Base-by-base conservation (phyloP, 2,329 filamentous ascomycete species). In the Acephala macrosclerotiorum region DNA sequence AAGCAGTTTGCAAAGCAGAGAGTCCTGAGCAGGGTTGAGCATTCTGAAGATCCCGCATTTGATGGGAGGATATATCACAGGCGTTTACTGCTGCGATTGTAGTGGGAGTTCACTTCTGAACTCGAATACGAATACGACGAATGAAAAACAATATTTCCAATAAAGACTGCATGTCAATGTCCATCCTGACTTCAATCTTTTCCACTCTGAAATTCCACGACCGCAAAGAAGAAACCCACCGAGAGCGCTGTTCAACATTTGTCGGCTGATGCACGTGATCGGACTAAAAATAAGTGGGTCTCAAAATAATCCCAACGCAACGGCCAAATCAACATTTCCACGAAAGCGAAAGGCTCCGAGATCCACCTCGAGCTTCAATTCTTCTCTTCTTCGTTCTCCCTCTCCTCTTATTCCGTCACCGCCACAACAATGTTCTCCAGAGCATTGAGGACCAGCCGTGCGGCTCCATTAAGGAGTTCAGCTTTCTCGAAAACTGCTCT, bases 401-500 rank as follows among this genome's bases (percentile, higher is more conserved):
- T 59, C 60, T 49, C 63, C 58, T 49, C 59, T 53, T 55, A 55
- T 40, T 59, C 42, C 62, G 49, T 64, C 66, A 49, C 55, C 59
- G 62, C 57, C 65, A 69, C 73, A 78, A 80, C 77, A 79, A 93
- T 93, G 90, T 88, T 93, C 81, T 91, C 90, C 77, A 86, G 89
- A 82, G 84, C 88, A 79, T 81, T 91, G 78, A 85, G 88, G 82
- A 83, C 86, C 76, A 84, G 87, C 79, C 85, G 86, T 76, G 79
- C 79, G 66, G 84, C 84, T 79, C 85, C 88, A 76, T 78, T 91
- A 80, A 83, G 84, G 61, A 71, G 66, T 49, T 71, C 68, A 70
- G 70, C 65, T 20, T 66, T 75, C 60, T 70, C 67, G 22, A 71
- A 69, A 69, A 58, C 66, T 55, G 66, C 79, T 65, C 77, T 83